Evolutionary conservation across 495 filamentous ascomycete genomes (phyloP).

Genomic region (Ascodesmis nigricans): DNA sequence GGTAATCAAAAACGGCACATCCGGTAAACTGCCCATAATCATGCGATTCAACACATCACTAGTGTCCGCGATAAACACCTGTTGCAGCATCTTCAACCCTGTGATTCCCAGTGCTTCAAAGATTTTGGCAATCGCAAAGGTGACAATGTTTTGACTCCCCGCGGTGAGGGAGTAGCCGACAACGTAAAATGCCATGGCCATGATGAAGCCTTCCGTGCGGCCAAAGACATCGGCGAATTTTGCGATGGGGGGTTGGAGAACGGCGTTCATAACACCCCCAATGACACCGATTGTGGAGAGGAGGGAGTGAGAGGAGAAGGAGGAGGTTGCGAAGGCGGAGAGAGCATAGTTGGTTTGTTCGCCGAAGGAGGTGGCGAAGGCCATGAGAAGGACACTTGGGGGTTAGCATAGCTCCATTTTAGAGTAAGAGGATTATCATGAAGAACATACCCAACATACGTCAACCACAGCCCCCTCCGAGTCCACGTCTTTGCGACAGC

Average conservation of each 20-base stretch:
- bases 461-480: constrained; percentile 10
- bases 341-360: constrained; percentile 27
- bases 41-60: constrained; percentile 43
- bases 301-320: constrained; percentile 36
- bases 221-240: constrained; percentile 50
- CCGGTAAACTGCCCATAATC: constrained; percentile 35
- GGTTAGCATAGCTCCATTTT: not conserved
- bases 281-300: constrained; percentile 36
- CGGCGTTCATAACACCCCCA: constrained; percentile 32
- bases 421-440: not conserved
- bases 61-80: constrained; percentile 56
- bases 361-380: constrained; percentile 28
- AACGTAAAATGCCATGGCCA: constrained; percentile 29
- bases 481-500: constrained; percentile 16
- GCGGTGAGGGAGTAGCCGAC: constrained; percentile 48
- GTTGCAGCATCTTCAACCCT: constrained; percentile 40
- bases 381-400: constrained; percentile 22
- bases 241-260: constrained; percentile 46
- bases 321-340: constrained; percentile 29
- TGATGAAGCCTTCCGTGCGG: constrained; percentile 39
- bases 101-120: constrained; percentile 47
- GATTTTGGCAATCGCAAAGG: constrained; percentile 44
- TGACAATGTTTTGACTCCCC: constrained; percentile 38
- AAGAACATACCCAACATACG: constrained; percentile 18
- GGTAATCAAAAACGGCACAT: constrained; percentile 39